Conservation (phyloP, 2,329 filamentous ascomycete genomes). For the Aspergillus unguis region DNA sequence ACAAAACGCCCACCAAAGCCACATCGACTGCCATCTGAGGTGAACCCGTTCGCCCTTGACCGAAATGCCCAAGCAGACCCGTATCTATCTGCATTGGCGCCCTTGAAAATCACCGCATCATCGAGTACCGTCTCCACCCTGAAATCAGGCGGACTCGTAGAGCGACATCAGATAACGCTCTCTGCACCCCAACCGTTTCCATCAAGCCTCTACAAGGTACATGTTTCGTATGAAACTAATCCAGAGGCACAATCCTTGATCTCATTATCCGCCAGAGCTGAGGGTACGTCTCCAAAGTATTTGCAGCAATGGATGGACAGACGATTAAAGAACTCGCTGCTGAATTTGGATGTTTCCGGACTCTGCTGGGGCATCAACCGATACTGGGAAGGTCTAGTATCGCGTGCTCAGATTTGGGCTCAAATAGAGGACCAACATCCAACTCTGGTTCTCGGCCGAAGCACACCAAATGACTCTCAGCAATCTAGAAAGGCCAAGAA, state of each 20-base stretch:
- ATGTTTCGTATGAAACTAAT: constrained; percentile 35
- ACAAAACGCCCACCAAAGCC: constrained; percentile 23
- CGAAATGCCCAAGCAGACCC: constrained; percentile 56
- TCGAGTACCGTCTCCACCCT: constrained; percentile 25
- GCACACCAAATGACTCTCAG: not conserved
- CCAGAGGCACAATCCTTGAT: constrained; percentile 33
- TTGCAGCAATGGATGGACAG: constrained; percentile 35
- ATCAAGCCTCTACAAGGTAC: constrained; percentile 30
- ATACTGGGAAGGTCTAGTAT: constrained; percentile 41
- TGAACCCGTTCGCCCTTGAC: constrained; percentile 63
- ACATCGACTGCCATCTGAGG: constrained; percentile 40
- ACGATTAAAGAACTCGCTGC: constrained; percentile 34
- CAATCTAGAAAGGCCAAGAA: constrained; percentile 3
- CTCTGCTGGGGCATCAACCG: constrained; percentile 42
- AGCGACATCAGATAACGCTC: constrained; percentile 36
- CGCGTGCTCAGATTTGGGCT: constrained; percentile 39
- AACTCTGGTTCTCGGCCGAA: constrained; percentile 11
- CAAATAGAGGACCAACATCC: constrained; percentile 29
- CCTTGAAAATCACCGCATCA: constrained; percentile 53
- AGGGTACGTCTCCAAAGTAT: constrained; percentile 15
- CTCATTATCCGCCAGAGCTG: constrained; percentile 29
- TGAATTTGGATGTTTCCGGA: constrained; percentile 38
- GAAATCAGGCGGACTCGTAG: constrained; percentile 21
- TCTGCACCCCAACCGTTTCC: constrained; percentile 38
- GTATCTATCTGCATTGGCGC: constrained; percentile 68